Percentiles rank a stretch among this genome's conserved stretches.
Conservation (phyloP, 225 moss, liverwort and hornwort species). For the Physcomitrium patens region DNA sequence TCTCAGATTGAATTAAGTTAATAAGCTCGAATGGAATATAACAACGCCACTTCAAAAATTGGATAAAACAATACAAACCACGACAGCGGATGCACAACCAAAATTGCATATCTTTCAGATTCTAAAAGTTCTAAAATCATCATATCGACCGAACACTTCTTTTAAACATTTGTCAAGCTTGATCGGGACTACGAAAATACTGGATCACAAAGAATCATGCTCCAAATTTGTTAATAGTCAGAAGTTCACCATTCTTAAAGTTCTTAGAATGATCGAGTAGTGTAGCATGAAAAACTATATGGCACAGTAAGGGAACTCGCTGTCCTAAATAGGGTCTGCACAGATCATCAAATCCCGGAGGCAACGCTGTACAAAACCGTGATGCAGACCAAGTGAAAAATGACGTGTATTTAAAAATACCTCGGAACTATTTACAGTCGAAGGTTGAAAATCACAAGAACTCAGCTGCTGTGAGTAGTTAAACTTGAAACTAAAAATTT, state of each 20-base stretch:
- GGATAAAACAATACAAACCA: background rate
- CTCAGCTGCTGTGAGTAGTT: background rate
- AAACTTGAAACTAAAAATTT: background rate
- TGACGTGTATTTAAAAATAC: background rate
- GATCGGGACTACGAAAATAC: background rate
- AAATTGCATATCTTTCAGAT: background rate
- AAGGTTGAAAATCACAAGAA: background rate
- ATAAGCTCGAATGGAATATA: too few relatives aligned
- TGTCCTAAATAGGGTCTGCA: conserved; percentile 11
- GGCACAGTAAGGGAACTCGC: conserved; percentile 10
- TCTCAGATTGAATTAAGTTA: too few relatives aligned
- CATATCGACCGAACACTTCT: too few relatives aligned
- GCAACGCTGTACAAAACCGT: background rate
- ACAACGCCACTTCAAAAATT: too few relatives aligned
- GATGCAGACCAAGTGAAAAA: too few relatives aligned
- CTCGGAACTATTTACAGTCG: conserved; percentile 7
- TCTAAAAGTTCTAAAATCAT: background rate
- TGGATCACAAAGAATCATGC: background rate
- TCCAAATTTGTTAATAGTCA: background rate
- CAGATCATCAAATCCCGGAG: conserved; percentile 12
- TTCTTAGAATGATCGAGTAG: background rate
- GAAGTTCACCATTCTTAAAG: conserved; percentile 1
- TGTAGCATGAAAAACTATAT: background rate
- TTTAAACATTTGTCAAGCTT: too few relatives aligned
- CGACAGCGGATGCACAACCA: background rate